These are phyloP conservation scores for Linum lewisii DNA, from an alignment of 345 rosid genomes.

Conservation along the genomic window DNA sequence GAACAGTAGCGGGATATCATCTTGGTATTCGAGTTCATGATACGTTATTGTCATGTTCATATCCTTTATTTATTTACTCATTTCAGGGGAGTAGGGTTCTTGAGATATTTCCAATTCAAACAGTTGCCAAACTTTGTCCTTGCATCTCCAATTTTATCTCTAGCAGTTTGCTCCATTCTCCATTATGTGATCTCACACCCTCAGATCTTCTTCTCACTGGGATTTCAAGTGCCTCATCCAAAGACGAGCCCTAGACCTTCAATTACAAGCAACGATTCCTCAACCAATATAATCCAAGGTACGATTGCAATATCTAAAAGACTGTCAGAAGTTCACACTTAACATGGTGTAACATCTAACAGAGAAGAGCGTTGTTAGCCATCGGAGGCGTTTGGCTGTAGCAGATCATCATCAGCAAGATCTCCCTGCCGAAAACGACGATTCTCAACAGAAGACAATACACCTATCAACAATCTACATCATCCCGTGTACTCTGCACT, in stretches of 20 bases:
- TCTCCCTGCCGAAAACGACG: conserved; percentile 12
- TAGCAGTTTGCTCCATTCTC: conserved; percentile 55
- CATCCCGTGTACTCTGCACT: conserved; percentile 60
- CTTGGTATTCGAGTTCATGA: background rate
- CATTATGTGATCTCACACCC: conserved; percentile 46
- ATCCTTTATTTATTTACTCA: background rate
- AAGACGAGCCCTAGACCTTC: conserved; percentile 29
- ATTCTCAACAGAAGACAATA: conserved; percentile 26
- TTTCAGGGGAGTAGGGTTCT: conserved; percentile 85
- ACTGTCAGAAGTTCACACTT: background rate
- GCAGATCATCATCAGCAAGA: conserved; percentile 18
- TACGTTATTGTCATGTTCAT: background rate
- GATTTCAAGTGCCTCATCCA: conserved; percentile 44
- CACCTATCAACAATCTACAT: conserved; percentile 37
- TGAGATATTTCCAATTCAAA: conserved; percentile 69
- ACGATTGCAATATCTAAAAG: conserved; percentile 7
- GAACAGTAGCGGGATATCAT: background rate
- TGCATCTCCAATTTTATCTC: conserved; percentile 74
- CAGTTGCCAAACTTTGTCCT: conserved; percentile 94
- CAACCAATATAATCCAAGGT: conserved; percentile 23
- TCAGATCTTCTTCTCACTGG: conserved; percentile 46
- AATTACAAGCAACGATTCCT: conserved; percentile 17
- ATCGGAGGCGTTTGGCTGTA: conserved; percentile 35
- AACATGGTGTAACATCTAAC: conserved; percentile 5
- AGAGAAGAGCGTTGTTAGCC: conserved; percentile 41